phyloP scores from a whole-genome alignment of 805 yeast genomes.

The Sugiyamaella qingdaonensis region DNA sequence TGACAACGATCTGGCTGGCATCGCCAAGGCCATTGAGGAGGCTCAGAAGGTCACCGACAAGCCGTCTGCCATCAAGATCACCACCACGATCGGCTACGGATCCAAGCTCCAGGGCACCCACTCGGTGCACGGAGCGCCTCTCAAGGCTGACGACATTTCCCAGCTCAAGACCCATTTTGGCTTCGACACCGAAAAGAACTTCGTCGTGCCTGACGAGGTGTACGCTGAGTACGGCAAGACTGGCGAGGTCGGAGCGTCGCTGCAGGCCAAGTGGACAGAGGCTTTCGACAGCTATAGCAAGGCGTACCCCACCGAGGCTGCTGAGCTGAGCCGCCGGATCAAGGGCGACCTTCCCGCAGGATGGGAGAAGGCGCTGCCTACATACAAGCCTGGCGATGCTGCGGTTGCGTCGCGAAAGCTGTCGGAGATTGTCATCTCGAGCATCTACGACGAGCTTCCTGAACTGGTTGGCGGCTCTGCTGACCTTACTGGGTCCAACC shows the following conservation, averaged over 20 bases:
- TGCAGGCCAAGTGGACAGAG: constrained; percentile 72
- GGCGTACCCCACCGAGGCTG: constrained; percentile 73
- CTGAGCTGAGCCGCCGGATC: constrained; percentile 76
- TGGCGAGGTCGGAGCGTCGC: constrained; percentile 58
- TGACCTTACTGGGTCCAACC: constrained; percentile 94
- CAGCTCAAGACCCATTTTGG: constrained; percentile 83
- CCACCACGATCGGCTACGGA: constrained; percentile 93
- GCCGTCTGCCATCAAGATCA: constrained; percentile 85
- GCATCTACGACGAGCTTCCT: constrained; percentile 63
- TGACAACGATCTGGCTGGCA: constrained; percentile 68
- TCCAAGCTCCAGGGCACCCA: constrained; percentile 81
- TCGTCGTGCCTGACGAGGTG: constrained; percentile 80
- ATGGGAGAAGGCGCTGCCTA: constrained; percentile 78
- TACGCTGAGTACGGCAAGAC: constrained; percentile 57
- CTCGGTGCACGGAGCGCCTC: constrained; percentile 94
- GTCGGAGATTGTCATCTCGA: constrained; percentile 72
- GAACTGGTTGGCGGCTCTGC: constrained; percentile 98
- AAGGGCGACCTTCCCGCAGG: constrained; percentile 64
- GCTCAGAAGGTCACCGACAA: constrained; percentile 75
- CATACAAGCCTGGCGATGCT: constrained; percentile 69
- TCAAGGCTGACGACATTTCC: constrained; percentile 85
- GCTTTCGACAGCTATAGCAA: constrained; percentile 56
- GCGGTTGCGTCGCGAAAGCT: constrained; percentile 93
- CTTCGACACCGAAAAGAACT: constrained; percentile 78
- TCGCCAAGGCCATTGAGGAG: constrained; percentile 68